A percentile compares a stretch with the other conserved stretches of the same genome.
These are phyloP conservation scores for Zoysia matrella DNA, from an alignment of 202 grass and related monocot genomes.

Conservation along the genomic window DNA sequence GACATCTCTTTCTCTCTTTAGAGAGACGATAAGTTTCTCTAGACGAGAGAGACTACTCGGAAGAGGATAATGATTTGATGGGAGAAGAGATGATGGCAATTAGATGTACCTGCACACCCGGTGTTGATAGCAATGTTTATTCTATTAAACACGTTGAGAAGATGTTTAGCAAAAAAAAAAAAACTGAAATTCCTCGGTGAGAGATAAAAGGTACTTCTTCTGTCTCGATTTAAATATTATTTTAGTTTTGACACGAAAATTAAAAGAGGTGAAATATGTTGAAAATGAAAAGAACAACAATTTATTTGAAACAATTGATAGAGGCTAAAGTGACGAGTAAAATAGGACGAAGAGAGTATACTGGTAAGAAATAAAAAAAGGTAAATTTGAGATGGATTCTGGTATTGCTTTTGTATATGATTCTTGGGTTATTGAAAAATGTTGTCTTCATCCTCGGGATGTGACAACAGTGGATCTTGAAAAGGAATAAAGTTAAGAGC, in stretches of 20 bases:
- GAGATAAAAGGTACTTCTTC: background rate
- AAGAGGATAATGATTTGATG: background rate
- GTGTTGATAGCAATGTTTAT: background rate
- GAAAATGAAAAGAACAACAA: no score
- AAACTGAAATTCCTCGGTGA: background rate
- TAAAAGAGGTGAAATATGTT: no score
- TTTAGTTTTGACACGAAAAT: no score
- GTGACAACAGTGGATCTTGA: conserved; percentile 8
- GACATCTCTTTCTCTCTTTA: background rate
- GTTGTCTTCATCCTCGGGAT: conserved; percentile 20
- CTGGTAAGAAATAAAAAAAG: no score
- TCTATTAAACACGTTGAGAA: background rate
- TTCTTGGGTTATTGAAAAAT: background rate
- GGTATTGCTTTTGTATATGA: background rate
- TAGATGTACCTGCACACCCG: background rate
- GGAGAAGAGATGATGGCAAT: background rate
- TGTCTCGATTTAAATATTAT: no score
- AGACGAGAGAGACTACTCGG: background rate
- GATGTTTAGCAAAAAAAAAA: background rate
- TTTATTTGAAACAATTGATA: no score
- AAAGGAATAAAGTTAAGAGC: conserved; percentile 27
- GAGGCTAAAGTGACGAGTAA: no score
- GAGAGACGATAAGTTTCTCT: background rate
- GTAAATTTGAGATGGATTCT: no score
- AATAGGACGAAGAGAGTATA: no score